Evolutionary conservation across 1,284 basidiomycete genomes (phyloP), one percentile per base, ranked within the genome.

Genomic region (Pyrrhoderma noxium): DNA sequence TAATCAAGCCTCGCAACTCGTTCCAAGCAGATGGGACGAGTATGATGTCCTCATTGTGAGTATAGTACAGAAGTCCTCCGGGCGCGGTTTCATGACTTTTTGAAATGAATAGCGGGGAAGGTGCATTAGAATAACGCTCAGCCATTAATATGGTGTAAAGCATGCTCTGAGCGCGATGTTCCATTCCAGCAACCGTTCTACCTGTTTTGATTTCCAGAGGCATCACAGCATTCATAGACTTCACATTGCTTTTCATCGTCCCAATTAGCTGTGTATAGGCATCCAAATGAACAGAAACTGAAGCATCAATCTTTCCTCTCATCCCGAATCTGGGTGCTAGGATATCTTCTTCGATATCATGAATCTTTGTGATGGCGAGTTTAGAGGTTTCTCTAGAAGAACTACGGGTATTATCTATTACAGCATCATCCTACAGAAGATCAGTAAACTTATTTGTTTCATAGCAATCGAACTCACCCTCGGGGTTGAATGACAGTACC

Each of bases 191-290:
- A 23, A 81, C 69, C 1, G 84, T 67, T 47, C 86, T 73, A 1
- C 96, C 95, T 0, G 95, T 99, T 70, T 99, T 99, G 69, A 99
- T 90, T 67, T 99, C 96, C 44, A 99, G 80, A 1, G 95, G 92
- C 60, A 86, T 76, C 0, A 82, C 80, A 13, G 61, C 22, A 19
- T 57, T 56, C 16, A 54, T 56, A 5, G 27, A 31, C 27, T 31
- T 5, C 39, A 39, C 40, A 21, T 49, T 0, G 53, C 52, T 1
- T 60, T 55, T 11, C 58, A 58, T 11, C 74, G 69, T 5, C 58
- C 61, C 2, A 64, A 64, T n/a, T 68, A 19, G 8, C 61, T 59
- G 22, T 2, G 21, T 18, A 5, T 11, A 16, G n/a, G 22, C 41
- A 31, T 49, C 45, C 58, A 61, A 59, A 19, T 58, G 58, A 0